These are phyloP conservation scores for Pogostemon cablin DNA, from an alignment of 257 asterid species.

Conservation along the genomic window DNA sequence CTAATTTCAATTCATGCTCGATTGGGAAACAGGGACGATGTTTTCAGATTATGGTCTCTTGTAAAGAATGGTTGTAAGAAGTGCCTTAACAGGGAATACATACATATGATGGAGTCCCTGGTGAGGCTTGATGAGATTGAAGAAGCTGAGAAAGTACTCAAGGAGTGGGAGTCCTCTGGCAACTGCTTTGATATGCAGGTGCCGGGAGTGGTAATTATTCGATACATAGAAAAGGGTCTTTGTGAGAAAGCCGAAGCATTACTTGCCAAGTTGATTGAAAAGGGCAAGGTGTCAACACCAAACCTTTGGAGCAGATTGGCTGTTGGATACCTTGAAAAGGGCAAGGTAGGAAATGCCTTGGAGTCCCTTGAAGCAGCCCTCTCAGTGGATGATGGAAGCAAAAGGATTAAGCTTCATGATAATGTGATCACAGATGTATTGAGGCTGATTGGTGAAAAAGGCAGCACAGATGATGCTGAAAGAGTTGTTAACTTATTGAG, in stretches of 20 bases:
- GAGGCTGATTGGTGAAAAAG: conserved; percentile 48
- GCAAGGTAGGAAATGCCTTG: conserved; percentile 49
- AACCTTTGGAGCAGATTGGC: conserved; percentile 61
- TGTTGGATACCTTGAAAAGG: conserved; percentile 60
- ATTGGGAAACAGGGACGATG: conserved; percentile 61
- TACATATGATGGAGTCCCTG: conserved; percentile 59
- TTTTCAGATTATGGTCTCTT: conserved; percentile 64
- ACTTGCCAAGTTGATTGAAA: conserved; percentile 46
- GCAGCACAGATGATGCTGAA: conserved; percentile 42
- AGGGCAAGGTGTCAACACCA: conserved; percentile 44
- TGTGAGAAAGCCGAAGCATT: conserved; percentile 64
- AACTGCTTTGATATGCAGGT: conserved; percentile 73
- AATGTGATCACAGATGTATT: conserved; percentile 40
- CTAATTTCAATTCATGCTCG: conserved; percentile 72
- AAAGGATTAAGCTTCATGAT: conserved; percentile 44
- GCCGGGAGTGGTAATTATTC: conserved; percentile 51
- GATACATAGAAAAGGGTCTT: conserved; percentile 51
- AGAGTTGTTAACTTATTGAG: conserved; percentile 44
- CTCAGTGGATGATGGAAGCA: conserved; percentile 37
- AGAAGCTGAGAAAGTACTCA: conserved; percentile 63
- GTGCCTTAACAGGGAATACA: conserved; percentile 65
- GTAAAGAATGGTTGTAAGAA: conserved; percentile 54
- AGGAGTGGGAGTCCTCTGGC: conserved; percentile 75
- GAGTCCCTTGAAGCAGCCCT: conserved; percentile 52
- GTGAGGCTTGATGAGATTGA: conserved; percentile 68